Percentiles rank a stretch among this genome's conserved stretches.
Conservation (phyloP, 805 yeast genomes). For the Cyberlindnera euphorbiae region DNA sequence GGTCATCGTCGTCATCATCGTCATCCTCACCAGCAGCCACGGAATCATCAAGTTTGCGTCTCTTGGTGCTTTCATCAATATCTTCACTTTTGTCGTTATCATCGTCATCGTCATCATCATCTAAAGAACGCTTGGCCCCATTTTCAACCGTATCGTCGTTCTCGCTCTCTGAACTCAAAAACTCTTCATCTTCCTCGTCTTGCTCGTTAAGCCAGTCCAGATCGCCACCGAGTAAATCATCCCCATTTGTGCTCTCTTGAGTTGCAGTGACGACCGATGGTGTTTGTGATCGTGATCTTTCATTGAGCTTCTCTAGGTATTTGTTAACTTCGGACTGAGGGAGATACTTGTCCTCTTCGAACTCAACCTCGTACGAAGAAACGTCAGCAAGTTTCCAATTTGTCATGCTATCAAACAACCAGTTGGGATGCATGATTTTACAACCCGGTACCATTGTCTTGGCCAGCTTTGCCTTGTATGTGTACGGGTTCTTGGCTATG, state of each 20-base stretch:
- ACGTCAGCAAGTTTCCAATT: conserved; percentile 72
- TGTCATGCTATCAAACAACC: conserved; percentile 85
- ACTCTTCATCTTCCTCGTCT: conserved; percentile 43
- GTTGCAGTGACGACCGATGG: background rate
- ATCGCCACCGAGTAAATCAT: conserved; percentile 31
- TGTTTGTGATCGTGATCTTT: conserved; percentile 12
- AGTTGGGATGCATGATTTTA: conserved; percentile 82
- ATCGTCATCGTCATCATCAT: conserved; percentile 8
- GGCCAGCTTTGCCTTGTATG: conserved; percentile 82
- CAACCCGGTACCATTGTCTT: conserved; percentile 52
- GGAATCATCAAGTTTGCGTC: conserved; percentile 26
- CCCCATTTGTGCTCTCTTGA: conserved; percentile 31
- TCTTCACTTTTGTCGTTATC: conserved; percentile 26
- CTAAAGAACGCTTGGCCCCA: conserved; percentile 11
- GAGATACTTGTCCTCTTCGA: conserved; percentile 42
- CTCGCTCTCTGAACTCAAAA: conserved; percentile 15
- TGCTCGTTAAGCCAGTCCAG: conserved; percentile 28
- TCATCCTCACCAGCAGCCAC: conserved; percentile 22
- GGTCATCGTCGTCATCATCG: conserved; percentile 27
- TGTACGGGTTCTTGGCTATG: conserved; percentile 73
- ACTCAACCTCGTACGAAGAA: conserved; percentile 52
- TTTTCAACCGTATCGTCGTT: conserved; percentile 9
- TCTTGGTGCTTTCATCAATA: conserved; percentile 30
- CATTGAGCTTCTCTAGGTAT: conserved; percentile 26
- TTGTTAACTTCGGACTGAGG: conserved; percentile 36